Percentiles rank a stretch among this genome's conserved stretches.
Evolutionary conservation across 345 rosid genomes (phyloP).

Genomic region (Kernera saxatilis): DNA sequence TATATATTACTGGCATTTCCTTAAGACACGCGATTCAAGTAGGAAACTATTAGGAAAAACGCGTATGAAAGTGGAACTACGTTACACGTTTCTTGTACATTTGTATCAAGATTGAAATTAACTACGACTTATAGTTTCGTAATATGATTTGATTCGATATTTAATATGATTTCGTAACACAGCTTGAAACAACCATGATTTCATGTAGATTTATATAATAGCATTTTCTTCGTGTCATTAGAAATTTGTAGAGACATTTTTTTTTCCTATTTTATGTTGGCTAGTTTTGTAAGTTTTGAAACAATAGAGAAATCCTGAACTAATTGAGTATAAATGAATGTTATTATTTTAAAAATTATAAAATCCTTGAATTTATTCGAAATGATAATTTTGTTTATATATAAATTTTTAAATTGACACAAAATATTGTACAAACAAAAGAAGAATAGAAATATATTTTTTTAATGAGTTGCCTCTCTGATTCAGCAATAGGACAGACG

Average conservation of each 20-base stretch:
- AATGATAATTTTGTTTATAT: too few species aligned
- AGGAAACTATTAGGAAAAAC: not conserved
- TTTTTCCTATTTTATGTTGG: too few species aligned
- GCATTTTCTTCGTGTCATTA: not conserved
- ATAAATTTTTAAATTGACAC: too few species aligned
- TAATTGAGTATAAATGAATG: too few species aligned
- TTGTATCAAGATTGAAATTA: not conserved
- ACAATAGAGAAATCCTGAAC: too few species aligned
- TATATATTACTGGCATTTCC: not conserved
- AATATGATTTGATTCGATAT: constrained; percentile 2
- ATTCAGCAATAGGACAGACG: not conserved
- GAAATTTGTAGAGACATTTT: too few species aligned
- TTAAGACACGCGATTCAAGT: constrained; percentile 5
- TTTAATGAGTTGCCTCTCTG: constrained; percentile 16
- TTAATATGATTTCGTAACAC: not conserved
- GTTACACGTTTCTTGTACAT: constrained; percentile 27
- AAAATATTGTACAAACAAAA: too few species aligned
- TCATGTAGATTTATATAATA: not conserved
- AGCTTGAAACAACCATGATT: not conserved
- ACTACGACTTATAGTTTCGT: not conserved
- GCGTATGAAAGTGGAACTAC: constrained; percentile 1
- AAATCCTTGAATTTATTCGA: too few species aligned
- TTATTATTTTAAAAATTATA: too few species aligned
- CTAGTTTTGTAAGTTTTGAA: too few species aligned
- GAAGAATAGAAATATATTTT: not conserved